Evolutionary conservation across 2,329 filamentous ascomycete genomes (phyloP), one percentile per base, ranked within the genome.

Genomic region (Aspergillus puulaauensis): DNA sequence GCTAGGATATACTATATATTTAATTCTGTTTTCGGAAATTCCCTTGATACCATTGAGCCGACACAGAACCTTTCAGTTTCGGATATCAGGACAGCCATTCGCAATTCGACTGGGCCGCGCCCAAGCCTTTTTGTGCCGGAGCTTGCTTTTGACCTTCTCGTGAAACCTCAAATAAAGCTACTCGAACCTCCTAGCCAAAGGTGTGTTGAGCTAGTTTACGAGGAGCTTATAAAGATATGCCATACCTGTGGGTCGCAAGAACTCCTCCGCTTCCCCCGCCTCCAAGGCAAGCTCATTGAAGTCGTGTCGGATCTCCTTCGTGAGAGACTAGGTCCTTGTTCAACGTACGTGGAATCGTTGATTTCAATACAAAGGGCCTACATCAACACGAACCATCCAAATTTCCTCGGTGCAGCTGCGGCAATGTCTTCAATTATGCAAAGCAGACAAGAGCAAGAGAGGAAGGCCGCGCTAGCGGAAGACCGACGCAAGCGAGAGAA

Each of bases 321-420:
- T 54, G 95, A 99, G 78, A 86, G 93, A 59, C 82, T 99, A 6
- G 95, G 95, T 2, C 95, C 95, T 11, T 87, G 90, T 56, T 96
- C 93, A 2, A 83, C 79, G 52, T 99, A 99, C 66, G 95, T 99
- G 44, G 95, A 97, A 75, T 98, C 93, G 41, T 82, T 99, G 61
- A 99, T 99, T 64, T 90, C 95, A 24, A 99, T 99, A 60, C 95
- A 99, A 77, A 86, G 95, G 65, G 95, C 95, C 19, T 99, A 99
- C 77, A 98, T 99, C 79, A 99, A 99, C 80, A 99, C 95, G 43
- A 99, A 99, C 71, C 95, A 99, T 73, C 95, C 95, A 49, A 99
- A 99, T 76, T 99, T 99, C 80, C 85, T 98, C 15, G 95, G 95
- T 45, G 95, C 95, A 15, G 93, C 95, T 21, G 93, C 93, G 37